phyloP scores from a whole-genome alignment of 345 rosid genomes.

The Gossypium longicalyx region DNA sequence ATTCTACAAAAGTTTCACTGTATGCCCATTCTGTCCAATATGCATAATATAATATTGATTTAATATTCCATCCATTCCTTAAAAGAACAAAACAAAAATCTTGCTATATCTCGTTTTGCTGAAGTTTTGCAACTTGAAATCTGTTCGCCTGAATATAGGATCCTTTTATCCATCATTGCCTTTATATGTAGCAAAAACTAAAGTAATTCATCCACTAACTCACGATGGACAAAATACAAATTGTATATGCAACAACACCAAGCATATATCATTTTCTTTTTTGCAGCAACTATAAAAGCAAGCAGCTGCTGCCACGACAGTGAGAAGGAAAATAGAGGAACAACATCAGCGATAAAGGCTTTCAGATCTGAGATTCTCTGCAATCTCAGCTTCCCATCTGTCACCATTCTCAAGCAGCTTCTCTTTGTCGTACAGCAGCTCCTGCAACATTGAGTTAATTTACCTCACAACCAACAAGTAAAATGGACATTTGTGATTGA shows the following conservation, averaged over 20 bases:
- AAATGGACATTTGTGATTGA: not conserved
- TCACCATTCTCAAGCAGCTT: slow-evolving; percentile 96
- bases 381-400: slow-evolving; percentile 98
- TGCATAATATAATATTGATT: no score
- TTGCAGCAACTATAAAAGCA: not conserved
- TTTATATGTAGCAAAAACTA: slow-evolving; percentile 1
- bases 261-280: slow-evolving; percentile 25
- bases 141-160: not conserved
- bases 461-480: not conserved
- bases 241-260: slow-evolving; percentile 15
- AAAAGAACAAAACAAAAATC: slow-evolving; percentile 36
- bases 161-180: slow-evolving; percentile 10
- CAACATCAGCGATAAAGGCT: slow-evolving; percentile 76
- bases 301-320: not conserved
- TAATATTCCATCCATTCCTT: not conserved
- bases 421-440: slow-evolving; percentile 92
- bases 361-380: slow-evolving; percentile 93
- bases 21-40: no score
- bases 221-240: slow-evolving; percentile 4
- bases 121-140: not conserved
- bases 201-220: slow-evolving; percentile 1
- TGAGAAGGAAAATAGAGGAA: not conserved
- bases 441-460: slow-evolving; percentile 35
- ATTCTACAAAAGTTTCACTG: no score
- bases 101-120: slow-evolving; percentile 15